Percentiles rank a stretch among this genome's conserved stretches.
These are phyloP conservation scores for Pyrenula aspistea DNA, from an alignment of 495 filamentous ascomycete genomes.

Conservation along the genomic window DNA sequence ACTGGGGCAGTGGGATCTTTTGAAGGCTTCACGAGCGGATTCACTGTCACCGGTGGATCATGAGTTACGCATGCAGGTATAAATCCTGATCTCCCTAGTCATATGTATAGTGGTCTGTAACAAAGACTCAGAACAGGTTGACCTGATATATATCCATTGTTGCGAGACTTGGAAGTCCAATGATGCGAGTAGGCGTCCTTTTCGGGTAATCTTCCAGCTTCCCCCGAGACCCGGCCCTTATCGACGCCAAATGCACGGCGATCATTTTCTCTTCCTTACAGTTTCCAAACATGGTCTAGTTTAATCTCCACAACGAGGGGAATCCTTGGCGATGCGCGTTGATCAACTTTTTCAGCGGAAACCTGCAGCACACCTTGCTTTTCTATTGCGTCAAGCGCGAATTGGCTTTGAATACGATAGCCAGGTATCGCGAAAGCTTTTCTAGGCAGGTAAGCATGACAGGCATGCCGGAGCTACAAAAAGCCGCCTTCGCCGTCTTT, in stretches of 20 bases:
- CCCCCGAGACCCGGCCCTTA: no score
- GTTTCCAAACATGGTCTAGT: neutral
- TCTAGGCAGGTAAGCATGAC: neutral
- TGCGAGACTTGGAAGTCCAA: no score
- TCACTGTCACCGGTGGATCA: slow-evolving; percentile 34
- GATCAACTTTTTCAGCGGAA: neutral
- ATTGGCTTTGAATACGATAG: neutral
- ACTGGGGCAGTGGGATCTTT: slow-evolving; percentile 59
- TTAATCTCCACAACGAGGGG: neutral
- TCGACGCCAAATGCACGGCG: no score
- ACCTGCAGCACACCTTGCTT: neutral
- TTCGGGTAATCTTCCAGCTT: no score
- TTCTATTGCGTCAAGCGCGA: neutral
- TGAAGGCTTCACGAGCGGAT: slow-evolving; percentile 59
- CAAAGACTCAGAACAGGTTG: no score
- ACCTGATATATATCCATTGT: no score
- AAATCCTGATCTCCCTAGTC: no score
- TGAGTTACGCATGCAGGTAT: no score
- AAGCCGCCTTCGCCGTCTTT: neutral
- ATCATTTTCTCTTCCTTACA: neutral
- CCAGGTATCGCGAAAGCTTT: neutral
- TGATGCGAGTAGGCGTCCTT: no score
- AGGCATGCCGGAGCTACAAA: neutral
- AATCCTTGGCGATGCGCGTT: neutral
- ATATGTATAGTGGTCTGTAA: no score